Evolutionary conservation across 495 filamentous ascomycete genomes (phyloP).

Genomic region (Pyrenopolyporus hunteri): DNA sequence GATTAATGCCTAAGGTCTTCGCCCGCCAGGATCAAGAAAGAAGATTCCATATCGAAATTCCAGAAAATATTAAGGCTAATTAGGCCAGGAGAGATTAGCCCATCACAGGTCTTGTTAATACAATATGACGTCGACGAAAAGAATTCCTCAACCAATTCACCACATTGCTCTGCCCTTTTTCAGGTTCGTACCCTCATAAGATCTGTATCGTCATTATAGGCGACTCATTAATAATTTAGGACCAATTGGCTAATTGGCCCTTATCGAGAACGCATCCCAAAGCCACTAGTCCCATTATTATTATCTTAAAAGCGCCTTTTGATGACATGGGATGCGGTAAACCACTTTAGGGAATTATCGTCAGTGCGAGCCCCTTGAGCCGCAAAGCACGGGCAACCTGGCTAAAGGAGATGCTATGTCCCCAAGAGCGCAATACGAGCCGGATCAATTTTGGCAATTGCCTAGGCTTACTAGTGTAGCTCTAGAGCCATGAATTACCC

Average conservation of each 20-base stretch:
- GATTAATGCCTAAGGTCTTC: slow-evolving; percentile 12
- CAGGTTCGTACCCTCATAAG: too few relatives aligned
- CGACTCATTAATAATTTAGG: too few relatives aligned
- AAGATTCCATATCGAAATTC: slow-evolving; percentile 9
- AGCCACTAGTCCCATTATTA: too few relatives aligned
- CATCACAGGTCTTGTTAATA: neutral
- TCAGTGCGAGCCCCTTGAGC: too few relatives aligned
- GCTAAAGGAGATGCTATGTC: neutral
- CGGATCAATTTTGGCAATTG: neutral
- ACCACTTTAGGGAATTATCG: too few relatives aligned
- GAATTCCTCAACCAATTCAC: slow-evolving; percentile 5
- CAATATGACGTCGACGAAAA: neutral
- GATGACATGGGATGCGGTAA: too few relatives aligned
- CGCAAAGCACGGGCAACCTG: neutral
- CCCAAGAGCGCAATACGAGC: neutral
- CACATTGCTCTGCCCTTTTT: neutral
- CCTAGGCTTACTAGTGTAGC: neutral
- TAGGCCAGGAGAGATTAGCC: slow-evolving; percentile 15
- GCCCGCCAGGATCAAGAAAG: neutral
- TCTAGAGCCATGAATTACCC: neutral
- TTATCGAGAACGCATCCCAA: too few relatives aligned
- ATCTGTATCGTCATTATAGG: too few relatives aligned
- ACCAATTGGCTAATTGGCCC: too few relatives aligned
- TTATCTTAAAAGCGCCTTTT: too few relatives aligned
- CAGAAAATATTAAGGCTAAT: slow-evolving; percentile 19